A percentile compares a stretch with the other conserved stretches of the same genome.
Conservation (phyloP, 2,329 filamentous ascomycete genomes). For the Hypoxylon sp. region DNA sequence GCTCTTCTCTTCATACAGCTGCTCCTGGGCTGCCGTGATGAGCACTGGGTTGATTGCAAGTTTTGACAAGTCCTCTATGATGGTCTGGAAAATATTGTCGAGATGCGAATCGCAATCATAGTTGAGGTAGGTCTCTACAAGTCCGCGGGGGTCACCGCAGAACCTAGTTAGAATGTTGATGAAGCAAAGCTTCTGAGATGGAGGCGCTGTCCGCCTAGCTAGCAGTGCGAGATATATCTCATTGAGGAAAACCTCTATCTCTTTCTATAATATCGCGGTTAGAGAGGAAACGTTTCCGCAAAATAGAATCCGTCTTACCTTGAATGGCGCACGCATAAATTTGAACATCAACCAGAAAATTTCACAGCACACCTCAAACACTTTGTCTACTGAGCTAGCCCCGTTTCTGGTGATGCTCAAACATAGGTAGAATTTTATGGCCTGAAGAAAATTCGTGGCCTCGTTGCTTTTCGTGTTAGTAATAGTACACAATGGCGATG, state of each 20-base stretch:
- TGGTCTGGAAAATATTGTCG: constrained; percentile 95
- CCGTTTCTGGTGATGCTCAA: constrained; percentile 94
- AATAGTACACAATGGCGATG: constrained; percentile 90
- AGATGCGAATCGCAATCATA: constrained; percentile 96
- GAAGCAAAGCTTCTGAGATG: constrained; percentile 92
- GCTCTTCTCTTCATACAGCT: constrained; percentile 83
- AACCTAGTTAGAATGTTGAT: constrained; percentile 85
- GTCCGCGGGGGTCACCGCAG: constrained; percentile 82
- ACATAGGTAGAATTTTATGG: constrained; percentile 96
- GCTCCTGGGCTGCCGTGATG: constrained; percentile 80
- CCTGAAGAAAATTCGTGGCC: constrained; percentile 89
- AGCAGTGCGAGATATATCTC: constrained; percentile 95
- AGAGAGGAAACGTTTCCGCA: constrained; percentile 19
- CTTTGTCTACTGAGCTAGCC: constrained; percentile 87
- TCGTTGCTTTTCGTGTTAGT: constrained; percentile 89
- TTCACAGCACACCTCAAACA: constrained; percentile 95
- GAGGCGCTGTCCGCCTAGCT: constrained; percentile 84
- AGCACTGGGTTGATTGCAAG: constrained; percentile 82
- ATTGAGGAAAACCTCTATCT: constrained; percentile 97
- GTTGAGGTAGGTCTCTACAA: constrained; percentile 97
- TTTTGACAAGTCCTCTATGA: constrained; percentile 92
- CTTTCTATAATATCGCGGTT: constrained; percentile 68
- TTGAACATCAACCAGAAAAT: constrained; percentile 99
- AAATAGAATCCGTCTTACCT: constrained; percentile 63
- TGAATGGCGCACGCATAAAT: constrained; percentile 90